Evolutionary conservation across 2,329 filamentous ascomycete species (phyloP).

Genomic region (Trichoderma brevicompactum): DNA sequence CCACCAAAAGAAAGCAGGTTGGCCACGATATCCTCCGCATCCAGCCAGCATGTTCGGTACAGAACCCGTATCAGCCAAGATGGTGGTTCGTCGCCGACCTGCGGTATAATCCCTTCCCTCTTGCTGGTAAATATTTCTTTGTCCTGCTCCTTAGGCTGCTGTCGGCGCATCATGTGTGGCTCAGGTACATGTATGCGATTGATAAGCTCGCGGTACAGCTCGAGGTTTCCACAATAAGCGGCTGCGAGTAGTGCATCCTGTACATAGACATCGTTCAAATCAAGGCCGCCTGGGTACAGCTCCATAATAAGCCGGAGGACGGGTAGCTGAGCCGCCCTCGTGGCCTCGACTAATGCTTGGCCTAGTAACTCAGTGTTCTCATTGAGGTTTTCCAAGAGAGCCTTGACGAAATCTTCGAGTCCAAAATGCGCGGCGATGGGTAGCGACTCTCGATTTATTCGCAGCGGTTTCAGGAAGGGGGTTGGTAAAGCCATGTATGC

Average conservation of each 20-base stretch:
- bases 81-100: background rate
- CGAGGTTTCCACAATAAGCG: background rate
- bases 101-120: background rate
- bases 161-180: background rate
- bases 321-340: background rate
- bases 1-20: background rate
- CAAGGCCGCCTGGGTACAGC: background rate
- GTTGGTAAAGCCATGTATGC: background rate
- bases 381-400: background rate
- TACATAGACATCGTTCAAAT: background rate
- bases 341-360: background rate
- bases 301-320: background rate
- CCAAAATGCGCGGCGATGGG: background rate
- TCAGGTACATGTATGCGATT: background rate
- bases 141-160: background rate
- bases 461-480: background rate
- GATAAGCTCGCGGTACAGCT: background rate
- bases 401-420: background rate
- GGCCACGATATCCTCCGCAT: background rate
- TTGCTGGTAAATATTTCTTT: background rate
- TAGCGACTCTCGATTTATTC: background rate
- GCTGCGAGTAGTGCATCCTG: background rate
- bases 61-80: background rate
- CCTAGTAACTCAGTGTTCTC: background rate
- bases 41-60: background rate